Evolutionary conservation across 2,329 filamentous ascomycete species (phyloP).

Genomic region (Aspergillus texensis): DNA sequence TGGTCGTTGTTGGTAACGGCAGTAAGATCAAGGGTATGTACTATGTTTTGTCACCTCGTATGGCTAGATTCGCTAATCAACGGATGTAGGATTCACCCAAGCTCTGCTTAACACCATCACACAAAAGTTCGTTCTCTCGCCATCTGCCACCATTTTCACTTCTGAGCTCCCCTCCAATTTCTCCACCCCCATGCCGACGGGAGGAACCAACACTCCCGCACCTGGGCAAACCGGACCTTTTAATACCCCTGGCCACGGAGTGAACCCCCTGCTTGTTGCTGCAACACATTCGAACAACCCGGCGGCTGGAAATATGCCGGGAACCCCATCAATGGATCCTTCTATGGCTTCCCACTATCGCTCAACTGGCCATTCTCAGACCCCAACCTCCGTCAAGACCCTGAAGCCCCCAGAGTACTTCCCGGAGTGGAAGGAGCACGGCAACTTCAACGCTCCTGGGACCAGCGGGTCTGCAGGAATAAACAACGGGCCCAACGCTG

Average conservation of each 20-base stretch:
- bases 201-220: slow-evolving; percentile 81
- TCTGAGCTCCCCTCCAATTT: slow-evolving; percentile 94
- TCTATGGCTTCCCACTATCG: slow-evolving; percentile 48
- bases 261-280: slow-evolving; percentile 89
- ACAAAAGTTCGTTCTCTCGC: slow-evolving; percentile 85
- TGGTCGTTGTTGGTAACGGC: slow-evolving; percentile 91
- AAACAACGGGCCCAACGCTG: slow-evolving; percentile 34
- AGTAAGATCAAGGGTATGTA: slow-evolving; percentile 60
- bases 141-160: slow-evolving; percentile 94
- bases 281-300: slow-evolving; percentile 64
- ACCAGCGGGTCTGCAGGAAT: slow-evolving; percentile 26
- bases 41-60: slow-evolving; percentile 13
- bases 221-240: slow-evolving; percentile 51
- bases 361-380: slow-evolving; percentile 69
- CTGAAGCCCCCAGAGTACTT: slow-evolving; percentile 81
- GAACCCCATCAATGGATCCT: slow-evolving; percentile 42
- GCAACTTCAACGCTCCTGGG: slow-evolving; percentile 39
- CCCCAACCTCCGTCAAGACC: slow-evolving; percentile 80
- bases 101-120: slow-evolving; percentile 79
- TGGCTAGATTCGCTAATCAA: neutral
- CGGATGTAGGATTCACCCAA: slow-evolving; percentile 73
- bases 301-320: slow-evolving; percentile 36
- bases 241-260: slow-evolving; percentile 62
- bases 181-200: slow-evolving; percentile 86
- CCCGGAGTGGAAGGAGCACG: slow-evolving; percentile 82